These are phyloP conservation scores for Aspergillus heteromorphus DNA, from an alignment of 495 filamentous ascomycete species.

Conservation along the genomic window DNA sequence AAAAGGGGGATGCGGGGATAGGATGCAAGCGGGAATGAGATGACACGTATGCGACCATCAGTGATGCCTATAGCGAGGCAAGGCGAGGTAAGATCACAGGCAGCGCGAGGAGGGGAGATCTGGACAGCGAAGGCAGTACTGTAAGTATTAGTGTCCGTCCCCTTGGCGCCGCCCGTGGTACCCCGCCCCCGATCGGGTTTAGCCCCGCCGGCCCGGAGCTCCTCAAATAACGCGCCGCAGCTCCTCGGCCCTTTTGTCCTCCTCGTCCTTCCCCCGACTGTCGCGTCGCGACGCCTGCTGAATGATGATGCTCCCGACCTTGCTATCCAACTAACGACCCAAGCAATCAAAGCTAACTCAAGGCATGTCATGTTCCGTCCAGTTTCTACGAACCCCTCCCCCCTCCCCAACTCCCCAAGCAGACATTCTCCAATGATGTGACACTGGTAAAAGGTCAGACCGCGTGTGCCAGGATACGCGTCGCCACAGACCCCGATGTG, in stretches of 20 bases:
- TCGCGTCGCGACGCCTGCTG: neutral
- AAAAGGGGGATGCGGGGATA: neutral
- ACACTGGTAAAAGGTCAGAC: conserved; percentile 63
- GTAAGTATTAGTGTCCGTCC: neutral
- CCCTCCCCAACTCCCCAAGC: neutral
- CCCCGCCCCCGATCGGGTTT: conserved; percentile 24
- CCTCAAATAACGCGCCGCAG: neutral
- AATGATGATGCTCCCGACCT: no score
- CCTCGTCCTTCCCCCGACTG: neutral
- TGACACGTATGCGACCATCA: neutral
- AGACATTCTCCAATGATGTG: conserved; percentile 49
- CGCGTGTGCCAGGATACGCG: conserved; percentile 18
- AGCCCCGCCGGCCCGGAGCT: conserved; percentile 3
- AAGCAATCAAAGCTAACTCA: neutral
- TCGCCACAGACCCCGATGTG: conserved; percentile 19
- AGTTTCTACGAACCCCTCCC: neutral
- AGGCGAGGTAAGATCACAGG: neutral
- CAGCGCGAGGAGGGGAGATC: neutral
- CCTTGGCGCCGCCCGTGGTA: conserved; percentile 2
- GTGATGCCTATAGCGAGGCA: neutral
- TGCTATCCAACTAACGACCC: neutral
- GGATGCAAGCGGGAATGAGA: neutral
- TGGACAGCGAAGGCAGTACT: neutral
- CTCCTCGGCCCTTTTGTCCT: neutral
- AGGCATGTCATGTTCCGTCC: neutral